Percentiles rank a stretch among this genome's conserved stretches.
These are phyloP conservation scores for Torrubiella hemipterigena DNA, from an alignment of 2,329 filamentous ascomycete species.

Conservation along the genomic window DNA sequence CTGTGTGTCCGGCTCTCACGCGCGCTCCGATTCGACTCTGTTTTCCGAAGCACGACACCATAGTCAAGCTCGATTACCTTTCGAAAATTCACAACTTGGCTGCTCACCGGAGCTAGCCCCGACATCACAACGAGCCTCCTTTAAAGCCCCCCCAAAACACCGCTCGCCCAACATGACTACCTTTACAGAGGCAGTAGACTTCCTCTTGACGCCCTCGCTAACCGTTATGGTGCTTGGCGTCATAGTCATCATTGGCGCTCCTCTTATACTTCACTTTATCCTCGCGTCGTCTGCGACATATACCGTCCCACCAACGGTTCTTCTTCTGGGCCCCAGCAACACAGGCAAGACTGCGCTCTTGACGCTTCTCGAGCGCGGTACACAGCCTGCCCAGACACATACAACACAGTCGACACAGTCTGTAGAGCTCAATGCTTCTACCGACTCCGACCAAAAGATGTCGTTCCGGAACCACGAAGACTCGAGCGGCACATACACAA, in stretches of 20 bases:
- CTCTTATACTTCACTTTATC: slow-evolving; percentile 64
- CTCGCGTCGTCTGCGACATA: slow-evolving; percentile 55
- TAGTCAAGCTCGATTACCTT: too few relatives aligned
- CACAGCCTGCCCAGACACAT: slow-evolving; percentile 34
- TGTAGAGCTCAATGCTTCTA: slow-evolving; percentile 43
- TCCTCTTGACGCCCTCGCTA: slow-evolving; percentile 46
- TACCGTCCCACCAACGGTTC: slow-evolving; percentile 59
- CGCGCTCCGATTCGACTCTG: too few relatives aligned
- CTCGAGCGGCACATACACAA: slow-evolving; percentile 44
- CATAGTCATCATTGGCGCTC: slow-evolving; percentile 58
- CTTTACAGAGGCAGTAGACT: slow-evolving; percentile 31
- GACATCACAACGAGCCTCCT: too few relatives aligned
- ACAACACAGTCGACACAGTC: slow-evolving; percentile 38
- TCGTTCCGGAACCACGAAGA: slow-evolving; percentile 46
- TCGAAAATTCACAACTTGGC: too few relatives aligned
- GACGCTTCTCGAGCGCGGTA: slow-evolving; percentile 56
- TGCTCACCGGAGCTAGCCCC: neutral
- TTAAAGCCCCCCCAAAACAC: slow-evolving; percentile 9
- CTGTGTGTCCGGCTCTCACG: too few relatives aligned
- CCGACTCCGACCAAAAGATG: slow-evolving; percentile 26
- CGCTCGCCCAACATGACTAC: slow-evolving; percentile 20
- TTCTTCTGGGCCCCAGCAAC: slow-evolving; percentile 70
- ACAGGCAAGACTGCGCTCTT: slow-evolving; percentile 81
- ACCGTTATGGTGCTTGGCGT: slow-evolving; percentile 56
- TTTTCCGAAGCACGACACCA: too few relatives aligned